phyloP scores from a whole-genome alignment of 352 stramenopile species.

The Phytophthora meadii region DNA sequence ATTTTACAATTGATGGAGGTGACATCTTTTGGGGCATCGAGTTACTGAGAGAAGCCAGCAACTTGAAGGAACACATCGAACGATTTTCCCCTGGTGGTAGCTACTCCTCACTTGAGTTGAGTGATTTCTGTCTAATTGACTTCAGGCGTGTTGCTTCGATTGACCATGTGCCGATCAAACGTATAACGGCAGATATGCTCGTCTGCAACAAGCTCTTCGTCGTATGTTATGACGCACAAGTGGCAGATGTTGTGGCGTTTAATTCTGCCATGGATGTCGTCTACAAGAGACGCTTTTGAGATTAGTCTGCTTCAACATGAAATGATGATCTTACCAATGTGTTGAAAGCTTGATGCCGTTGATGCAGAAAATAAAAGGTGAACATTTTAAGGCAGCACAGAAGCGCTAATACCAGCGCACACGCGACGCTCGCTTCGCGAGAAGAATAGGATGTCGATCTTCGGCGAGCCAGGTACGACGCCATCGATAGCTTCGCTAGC shows the following conservation, averaged over 20 bases:
- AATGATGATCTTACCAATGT: no score
- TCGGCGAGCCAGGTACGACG: slow-evolving; percentile 15
- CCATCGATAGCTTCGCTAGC: slow-evolving; percentile 10
- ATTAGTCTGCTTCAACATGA: no score
- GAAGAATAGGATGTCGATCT: slow-evolving; percentile 51
- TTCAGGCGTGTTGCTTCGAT: neutral
- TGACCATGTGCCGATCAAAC: neutral
- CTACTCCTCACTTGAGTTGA: neutral
- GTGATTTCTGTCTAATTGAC: neutral
- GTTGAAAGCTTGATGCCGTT: no score
- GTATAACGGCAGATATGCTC: neutral
- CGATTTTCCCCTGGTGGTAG: neutral
- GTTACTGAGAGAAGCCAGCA: no score
- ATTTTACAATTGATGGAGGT: slow-evolving; percentile 23
- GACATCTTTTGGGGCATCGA: neutral
- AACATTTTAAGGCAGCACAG: no score
- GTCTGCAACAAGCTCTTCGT: neutral
- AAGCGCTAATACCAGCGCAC: no score
- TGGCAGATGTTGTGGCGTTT: no score
- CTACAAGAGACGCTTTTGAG: no score
- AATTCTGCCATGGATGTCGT: no score
- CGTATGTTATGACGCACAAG: neutral
- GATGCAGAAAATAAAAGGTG: no score
- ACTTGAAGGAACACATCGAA: neutral
- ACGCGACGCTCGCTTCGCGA: slow-evolving; percentile 12